A percentile compares a stretch with the other conserved stretches of the same genome.
These are phyloP conservation scores for Euphorbia schlechtendalii DNA, from an alignment of 441 rosid genomes.

Conservation along the genomic window DNA sequence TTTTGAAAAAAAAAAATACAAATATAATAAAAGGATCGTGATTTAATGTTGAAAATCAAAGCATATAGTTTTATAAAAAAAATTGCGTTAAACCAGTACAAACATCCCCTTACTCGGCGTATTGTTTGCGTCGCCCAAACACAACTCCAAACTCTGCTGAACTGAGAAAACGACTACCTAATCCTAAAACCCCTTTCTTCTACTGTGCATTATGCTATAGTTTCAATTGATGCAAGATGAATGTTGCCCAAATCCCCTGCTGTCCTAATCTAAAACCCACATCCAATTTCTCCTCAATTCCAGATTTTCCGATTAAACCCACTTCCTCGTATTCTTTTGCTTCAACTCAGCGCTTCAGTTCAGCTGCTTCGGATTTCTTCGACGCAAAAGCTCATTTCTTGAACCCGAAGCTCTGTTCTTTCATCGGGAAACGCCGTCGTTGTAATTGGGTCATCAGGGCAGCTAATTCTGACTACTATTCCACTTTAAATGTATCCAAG, in stretches of 20 bases:
- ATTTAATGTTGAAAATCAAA: too few species aligned
- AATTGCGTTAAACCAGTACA: too few species aligned
- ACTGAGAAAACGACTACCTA: neutral
- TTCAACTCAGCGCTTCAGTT: neutral
- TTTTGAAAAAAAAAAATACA: too few species aligned
- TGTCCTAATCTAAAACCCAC: neutral
- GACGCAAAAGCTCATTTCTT: neutral
- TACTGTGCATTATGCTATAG: neutral
- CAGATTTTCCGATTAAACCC: slow-evolving; percentile 1
- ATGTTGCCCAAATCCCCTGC: slow-evolving; percentile 8
- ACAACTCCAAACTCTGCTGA: neutral
- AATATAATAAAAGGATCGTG: too few species aligned
- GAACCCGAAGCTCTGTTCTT: slow-evolving; percentile 6
- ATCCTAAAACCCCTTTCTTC: neutral
- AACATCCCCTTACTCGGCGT: too few species aligned
- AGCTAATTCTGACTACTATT: slow-evolving; percentile 47
- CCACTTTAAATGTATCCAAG: slow-evolving; percentile 51
- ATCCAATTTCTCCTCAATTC: neutral
- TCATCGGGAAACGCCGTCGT: slow-evolving; percentile 26
- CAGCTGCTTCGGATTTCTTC: slow-evolving; percentile 16
- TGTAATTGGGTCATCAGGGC: slow-evolving; percentile 23
- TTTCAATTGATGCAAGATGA: neutral
- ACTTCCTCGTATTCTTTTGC: neutral
- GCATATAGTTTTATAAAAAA: too few species aligned
- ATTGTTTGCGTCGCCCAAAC: neutral